These are phyloP conservation scores for Podila minutissima DNA, from an alignment of 192 early-diverging fungal species.

Conservation along the genomic window DNA sequence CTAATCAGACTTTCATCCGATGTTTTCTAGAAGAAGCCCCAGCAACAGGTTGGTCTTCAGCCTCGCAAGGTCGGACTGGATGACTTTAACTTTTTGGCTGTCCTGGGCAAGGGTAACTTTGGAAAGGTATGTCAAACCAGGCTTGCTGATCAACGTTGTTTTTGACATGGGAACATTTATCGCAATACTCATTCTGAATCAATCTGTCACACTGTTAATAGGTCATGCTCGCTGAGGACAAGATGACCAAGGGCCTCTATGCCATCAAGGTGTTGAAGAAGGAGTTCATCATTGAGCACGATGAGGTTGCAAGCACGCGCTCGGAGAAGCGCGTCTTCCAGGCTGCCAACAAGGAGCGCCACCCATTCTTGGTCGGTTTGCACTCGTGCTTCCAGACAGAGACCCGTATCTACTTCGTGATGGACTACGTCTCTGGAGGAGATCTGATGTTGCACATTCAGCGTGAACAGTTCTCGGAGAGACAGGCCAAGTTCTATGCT, in stretches of 20 bases:
- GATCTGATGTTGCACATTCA: constrained; percentile 99
- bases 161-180: background rate
- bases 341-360: constrained; percentile 88
- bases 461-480: constrained; percentile 88
- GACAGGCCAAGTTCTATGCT: constrained; percentile 95
- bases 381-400: constrained; percentile 98
- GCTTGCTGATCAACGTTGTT: background rate
- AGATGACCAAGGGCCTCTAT: constrained; percentile 80
- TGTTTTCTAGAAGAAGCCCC: constrained; percentile 25
- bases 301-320: constrained; percentile 89
- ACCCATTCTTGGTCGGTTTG: constrained; percentile 96
- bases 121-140: constrained; percentile 75
- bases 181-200: too few relatives aligned
- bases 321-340: constrained; percentile 96
- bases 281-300: constrained; percentile 97
- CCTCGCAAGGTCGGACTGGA: constrained; percentile 80
- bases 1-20: constrained; percentile 6
- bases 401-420: constrained; percentile 96
- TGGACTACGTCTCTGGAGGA: constrained; percentile 97
- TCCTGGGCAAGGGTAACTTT: constrained; percentile 98
- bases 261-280: constrained; percentile 99
- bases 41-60: constrained; percentile 4
- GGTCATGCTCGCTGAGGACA: constrained; percentile 98
- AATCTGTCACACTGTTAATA: constrained; percentile 9
- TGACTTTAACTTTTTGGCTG: constrained; percentile 94